Evolutionary conservation across 192 early-diverging fungal species (phyloP).

Genomic region (Anaeromyces robustus): DNA sequence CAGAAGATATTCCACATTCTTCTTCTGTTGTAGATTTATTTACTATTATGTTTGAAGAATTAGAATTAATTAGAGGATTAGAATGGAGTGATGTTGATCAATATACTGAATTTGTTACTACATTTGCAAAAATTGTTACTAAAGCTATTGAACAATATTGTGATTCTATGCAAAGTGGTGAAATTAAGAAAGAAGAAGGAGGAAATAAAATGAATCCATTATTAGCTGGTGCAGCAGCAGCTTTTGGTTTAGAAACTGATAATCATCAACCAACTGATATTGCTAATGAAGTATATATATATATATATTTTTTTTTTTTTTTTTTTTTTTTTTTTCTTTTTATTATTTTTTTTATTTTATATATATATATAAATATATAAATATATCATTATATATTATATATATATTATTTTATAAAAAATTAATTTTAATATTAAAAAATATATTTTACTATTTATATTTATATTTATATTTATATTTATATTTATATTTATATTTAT

Average conservation of each 20-base stretch:
- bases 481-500: no score
- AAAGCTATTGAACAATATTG: constrained; percentile 39
- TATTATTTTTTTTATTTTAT: no score
- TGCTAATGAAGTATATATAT: constrained; percentile 17
- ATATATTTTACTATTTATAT: no score
- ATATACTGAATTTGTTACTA: constrained; percentile 40
- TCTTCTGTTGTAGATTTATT: constrained; percentile 68
- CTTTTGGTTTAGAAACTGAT: constrained; percentile 7
- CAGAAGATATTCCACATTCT: constrained; percentile 29
- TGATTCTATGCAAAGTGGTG: constrained; percentile 28
- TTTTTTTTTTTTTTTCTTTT: no score
- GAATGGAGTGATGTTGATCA: constrained; percentile 44
- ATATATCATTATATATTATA: no score
- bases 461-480: no score
- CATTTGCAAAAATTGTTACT: constrained; percentile 27
- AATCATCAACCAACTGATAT: constrained; percentile 26
- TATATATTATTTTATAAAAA: no score
- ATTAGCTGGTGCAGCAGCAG: constrained; percentile 7
- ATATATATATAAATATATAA: not conserved
- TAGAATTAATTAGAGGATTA: constrained; percentile 52
- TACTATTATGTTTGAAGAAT: constrained; percentile 53
- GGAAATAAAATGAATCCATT: constrained; percentile 5
- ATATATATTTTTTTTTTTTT: no score
- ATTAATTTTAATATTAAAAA: no score
- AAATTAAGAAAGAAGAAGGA: constrained; percentile 13